Percentiles rank a stretch among this genome's conserved stretches.
Conservation (phyloP, 2,329 filamentous ascomycete species). For the Aspergillus ustus region DNA sequence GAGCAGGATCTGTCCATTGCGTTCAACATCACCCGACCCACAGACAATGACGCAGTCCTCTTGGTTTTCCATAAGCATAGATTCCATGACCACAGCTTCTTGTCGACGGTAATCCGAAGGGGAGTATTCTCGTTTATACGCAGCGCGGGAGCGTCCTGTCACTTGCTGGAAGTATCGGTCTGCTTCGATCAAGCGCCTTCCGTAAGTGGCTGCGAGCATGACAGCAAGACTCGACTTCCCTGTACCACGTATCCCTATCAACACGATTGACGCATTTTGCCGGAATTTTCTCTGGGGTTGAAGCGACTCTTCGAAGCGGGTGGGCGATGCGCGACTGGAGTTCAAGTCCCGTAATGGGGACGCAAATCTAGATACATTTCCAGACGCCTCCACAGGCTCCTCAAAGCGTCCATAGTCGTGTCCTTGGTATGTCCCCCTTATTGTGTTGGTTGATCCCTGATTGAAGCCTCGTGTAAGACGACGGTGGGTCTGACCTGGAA, state of each 20-base stretch:
- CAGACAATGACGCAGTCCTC: slow-evolving; percentile 72
- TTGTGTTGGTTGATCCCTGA: slow-evolving; percentile 3
- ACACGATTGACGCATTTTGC: slow-evolving; percentile 70
- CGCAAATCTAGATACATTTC: slow-evolving; percentile 21
- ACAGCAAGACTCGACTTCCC: slow-evolving; percentile 78
- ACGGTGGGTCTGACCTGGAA: slow-evolving; percentile 23
- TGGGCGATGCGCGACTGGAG: slow-evolving; percentile 34
- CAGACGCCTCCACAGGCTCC: slow-evolving; percentile 26
- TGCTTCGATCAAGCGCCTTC: slow-evolving; percentile 69
- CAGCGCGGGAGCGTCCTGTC: slow-evolving; percentile 64
- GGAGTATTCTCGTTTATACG: slow-evolving; percentile 68
- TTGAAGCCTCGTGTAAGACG: slow-evolving; percentile 13
- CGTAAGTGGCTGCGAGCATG: slow-evolving; percentile 73
- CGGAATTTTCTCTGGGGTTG: slow-evolving; percentile 51
- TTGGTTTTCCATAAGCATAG: slow-evolving; percentile 62
- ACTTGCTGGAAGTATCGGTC: slow-evolving; percentile 70
- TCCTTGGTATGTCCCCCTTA: neutral
- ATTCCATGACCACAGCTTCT: slow-evolving; percentile 66
- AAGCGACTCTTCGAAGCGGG: slow-evolving; percentile 31
- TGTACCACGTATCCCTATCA: slow-evolving; percentile 73
- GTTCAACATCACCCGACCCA: slow-evolving; percentile 70
- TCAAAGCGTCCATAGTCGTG: slow-evolving; percentile 20
- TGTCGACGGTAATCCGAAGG: slow-evolving; percentile 65
- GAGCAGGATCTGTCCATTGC: slow-evolving; percentile 63
- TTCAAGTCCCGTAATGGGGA: slow-evolving; percentile 33